Conservation (phyloP, 192 early-diverging fungal species). For the Lobosporangium transversale region DNA sequence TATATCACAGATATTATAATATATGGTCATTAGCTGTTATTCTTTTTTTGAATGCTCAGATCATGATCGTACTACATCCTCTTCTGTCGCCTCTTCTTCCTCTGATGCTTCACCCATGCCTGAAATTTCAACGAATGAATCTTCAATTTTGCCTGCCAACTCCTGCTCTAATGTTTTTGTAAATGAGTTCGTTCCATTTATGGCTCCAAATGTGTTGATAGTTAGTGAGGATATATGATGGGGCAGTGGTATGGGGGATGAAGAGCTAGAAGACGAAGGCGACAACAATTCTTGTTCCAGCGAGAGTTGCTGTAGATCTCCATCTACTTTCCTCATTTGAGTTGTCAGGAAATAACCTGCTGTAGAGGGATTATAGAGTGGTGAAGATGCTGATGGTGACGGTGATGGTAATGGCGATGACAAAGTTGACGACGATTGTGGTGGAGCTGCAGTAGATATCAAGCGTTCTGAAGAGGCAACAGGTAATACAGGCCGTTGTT, state of each 20-base stretch:
- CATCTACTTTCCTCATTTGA: not conserved
- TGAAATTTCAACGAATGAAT: slow-evolving; percentile 31
- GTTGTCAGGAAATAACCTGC: too few species aligned
- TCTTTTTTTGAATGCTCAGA: too few species aligned
- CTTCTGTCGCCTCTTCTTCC: slow-evolving; percentile 7
- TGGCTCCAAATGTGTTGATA: slow-evolving; percentile 2
- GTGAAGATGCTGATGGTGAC: not conserved
- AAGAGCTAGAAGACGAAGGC: not conserved
- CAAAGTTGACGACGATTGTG: not conserved
- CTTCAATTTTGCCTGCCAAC: not conserved
- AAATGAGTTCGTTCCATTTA: not conserved
- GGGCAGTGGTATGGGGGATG: too few species aligned
- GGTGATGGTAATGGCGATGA: slow-evolving; percentile 3
- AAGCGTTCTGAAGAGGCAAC: too few species aligned
- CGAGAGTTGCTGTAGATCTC: slow-evolving; percentile 2
- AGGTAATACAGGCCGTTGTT: too few species aligned
- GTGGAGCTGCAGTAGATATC: too few species aligned
- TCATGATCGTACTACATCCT: too few species aligned
- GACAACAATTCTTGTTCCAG: slow-evolving; percentile 7
- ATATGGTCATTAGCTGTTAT: too few species aligned
- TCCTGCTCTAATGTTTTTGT: slow-evolving; percentile 8
- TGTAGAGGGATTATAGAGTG: too few species aligned
- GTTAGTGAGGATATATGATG: slow-evolving; percentile 11
- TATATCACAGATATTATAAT: too few species aligned
- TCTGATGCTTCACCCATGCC: slow-evolving; percentile 36